Evolutionary conservation across 2,329 filamentous ascomycete species (phyloP).

Genomic region (Harringtonia lauricola): DNA sequence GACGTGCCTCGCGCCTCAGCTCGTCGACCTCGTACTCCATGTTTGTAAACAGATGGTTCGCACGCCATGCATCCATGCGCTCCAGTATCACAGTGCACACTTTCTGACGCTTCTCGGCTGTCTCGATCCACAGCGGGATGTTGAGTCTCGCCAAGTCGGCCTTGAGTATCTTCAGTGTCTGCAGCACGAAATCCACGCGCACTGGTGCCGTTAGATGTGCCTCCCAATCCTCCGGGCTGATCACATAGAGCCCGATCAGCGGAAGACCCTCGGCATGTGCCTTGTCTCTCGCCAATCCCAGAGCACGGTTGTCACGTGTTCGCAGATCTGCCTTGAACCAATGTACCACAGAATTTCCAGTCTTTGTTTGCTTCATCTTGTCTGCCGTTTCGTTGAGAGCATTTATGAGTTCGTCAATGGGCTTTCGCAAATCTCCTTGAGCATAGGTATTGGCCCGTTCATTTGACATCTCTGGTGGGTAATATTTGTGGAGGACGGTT

Average conservation of each 20-base stretch:
- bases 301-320: conserved; percentile 58
- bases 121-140: conserved; percentile 71
- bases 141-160: conserved; percentile 56
- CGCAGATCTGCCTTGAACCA: conserved; percentile 87
- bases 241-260: conserved; percentile 64
- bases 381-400: conserved; percentile 50
- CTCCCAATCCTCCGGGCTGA: conserved; percentile 75
- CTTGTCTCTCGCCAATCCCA: conserved; percentile 54
- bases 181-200: conserved; percentile 70
- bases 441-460: conserved; percentile 66
- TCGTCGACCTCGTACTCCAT: conserved; percentile 91
- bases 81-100: conserved; percentile 52
- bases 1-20: conserved; percentile 59
- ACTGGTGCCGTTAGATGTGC: conserved; percentile 66
- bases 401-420: conserved; percentile 55
- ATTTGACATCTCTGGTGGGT: conserved; percentile 79
- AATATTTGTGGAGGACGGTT: conserved; percentile 22
- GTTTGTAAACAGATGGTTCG: conserved; percentile 68
- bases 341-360: conserved; percentile 60
- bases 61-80: conserved; percentile 60
- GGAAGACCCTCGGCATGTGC: conserved; percentile 35
- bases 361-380: conserved; percentile 37
- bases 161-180: conserved; percentile 56
- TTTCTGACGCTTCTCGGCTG: conserved; percentile 51
- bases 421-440: conserved; percentile 55